A percentile compares a stretch with the other conserved stretches of the same genome.
Evolutionary conservation across 345 rosid species (phyloP).

Genomic region (Rubroshorea leprosula): DNA sequence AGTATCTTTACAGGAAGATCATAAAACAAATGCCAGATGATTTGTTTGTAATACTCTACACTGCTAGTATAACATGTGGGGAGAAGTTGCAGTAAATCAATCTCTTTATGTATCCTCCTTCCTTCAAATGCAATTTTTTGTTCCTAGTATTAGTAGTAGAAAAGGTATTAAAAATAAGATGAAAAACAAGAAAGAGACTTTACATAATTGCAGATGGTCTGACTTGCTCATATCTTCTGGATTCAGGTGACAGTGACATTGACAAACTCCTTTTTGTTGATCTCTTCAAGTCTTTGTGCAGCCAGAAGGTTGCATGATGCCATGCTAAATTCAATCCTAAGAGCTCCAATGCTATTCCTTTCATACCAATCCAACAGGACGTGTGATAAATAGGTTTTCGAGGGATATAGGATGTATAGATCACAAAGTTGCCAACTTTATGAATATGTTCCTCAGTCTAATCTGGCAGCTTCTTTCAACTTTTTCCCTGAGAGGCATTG

Average conservation of each 20-base stretch:
- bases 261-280: constrained; percentile 80
- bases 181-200: too few relatives aligned
- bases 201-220: too few relatives aligned
- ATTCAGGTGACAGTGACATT: constrained; percentile 72
- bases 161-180: too few relatives aligned
- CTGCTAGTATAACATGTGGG: too few relatives aligned
- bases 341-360: constrained; percentile 96
- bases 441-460: constrained; percentile 72
- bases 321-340: constrained; percentile 67
- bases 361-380: constrained; percentile 89
- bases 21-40: too few relatives aligned
- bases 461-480: constrained; percentile 88
- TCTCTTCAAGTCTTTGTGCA: constrained; percentile 74
- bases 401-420: constrained; percentile 92
- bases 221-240: constrained; percentile 10
- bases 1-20: too few relatives aligned
- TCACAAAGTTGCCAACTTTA: constrained; percentile 58
- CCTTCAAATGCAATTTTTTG: neutral
- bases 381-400: constrained; percentile 86
- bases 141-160: neutral
- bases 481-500: constrained; percentile 74
- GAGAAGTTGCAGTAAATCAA: too few relatives aligned
- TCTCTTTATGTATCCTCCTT: too few relatives aligned
- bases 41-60: too few relatives aligned
- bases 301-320: constrained; percentile 78